These are phyloP conservation scores for Ceratocystis huliohia DNA, from an alignment of 2,329 filamentous ascomycete genomes.

Conservation along the genomic window DNA sequence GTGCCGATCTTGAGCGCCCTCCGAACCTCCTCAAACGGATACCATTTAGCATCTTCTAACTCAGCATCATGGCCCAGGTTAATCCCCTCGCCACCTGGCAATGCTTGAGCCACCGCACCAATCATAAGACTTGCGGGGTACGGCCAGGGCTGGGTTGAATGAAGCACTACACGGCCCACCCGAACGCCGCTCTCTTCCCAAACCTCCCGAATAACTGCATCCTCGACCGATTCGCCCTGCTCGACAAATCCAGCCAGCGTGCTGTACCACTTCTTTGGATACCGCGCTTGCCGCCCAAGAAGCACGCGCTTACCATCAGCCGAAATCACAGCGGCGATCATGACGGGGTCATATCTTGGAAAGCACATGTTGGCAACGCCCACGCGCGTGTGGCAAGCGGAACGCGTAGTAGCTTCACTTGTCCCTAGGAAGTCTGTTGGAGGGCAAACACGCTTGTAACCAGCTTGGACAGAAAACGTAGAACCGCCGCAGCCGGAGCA, in stretches of 20 bases:
- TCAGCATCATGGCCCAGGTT: slow-evolving; percentile 80
- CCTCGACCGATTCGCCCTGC: slow-evolving; percentile 72
- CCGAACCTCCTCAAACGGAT: slow-evolving; percentile 64
- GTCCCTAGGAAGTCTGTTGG: slow-evolving; percentile 47
- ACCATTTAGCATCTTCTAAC: slow-evolving; percentile 83
- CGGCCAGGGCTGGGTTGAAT: slow-evolving; percentile 78
- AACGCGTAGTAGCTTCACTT: slow-evolving; percentile 39
- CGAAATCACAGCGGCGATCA: slow-evolving; percentile 88
- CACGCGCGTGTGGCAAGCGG: slow-evolving; percentile 65
- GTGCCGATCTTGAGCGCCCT: slow-evolving; percentile 52
- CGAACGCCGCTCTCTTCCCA: slow-evolving; percentile 75
- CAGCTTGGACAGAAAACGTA: slow-evolving; percentile 66
- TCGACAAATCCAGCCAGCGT: slow-evolving; percentile 81
- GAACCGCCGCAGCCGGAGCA: slow-evolving; percentile 78
- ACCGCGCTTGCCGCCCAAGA: slow-evolving; percentile 73
- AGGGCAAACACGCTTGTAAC: slow-evolving; percentile 70
- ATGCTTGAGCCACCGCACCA: slow-evolving; percentile 73
- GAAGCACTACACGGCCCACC: slow-evolving; percentile 65
- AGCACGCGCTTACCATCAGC: slow-evolving; percentile 64
- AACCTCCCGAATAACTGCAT: slow-evolving; percentile 69
- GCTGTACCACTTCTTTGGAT: slow-evolving; percentile 74
- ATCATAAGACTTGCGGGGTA: slow-evolving; percentile 80
- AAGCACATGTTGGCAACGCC: slow-evolving; percentile 86
- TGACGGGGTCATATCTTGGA: slow-evolving; percentile 83
- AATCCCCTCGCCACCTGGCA: slow-evolving; percentile 65